Evolutionary conservation across 2,329 filamentous ascomycete species (phyloP), one percentile per base, ranked within the genome.

Genomic region (Geosmithia flava): DNA sequence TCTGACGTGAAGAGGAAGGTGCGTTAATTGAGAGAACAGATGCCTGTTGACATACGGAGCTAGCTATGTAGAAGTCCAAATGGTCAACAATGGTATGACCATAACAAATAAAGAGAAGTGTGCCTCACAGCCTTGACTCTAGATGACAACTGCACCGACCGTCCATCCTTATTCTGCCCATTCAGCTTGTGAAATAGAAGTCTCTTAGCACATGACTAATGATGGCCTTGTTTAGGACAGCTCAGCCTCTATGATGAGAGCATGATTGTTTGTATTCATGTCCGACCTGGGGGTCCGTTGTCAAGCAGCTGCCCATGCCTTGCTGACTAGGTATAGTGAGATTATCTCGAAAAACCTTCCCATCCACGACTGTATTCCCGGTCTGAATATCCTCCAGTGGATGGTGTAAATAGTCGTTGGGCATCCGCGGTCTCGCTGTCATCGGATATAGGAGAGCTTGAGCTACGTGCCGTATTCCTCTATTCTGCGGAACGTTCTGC

Each of bases 401-500:
- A 37, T 16, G 48, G 44, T 10, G 44, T 49, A 20, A 46, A 49
- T 15, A 19, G 46, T 8, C 39, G 39, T n/a, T 47, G 16, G 8
- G 7, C 11, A 40, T 19, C n/a, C 15, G 23, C 15, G 13, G 11
- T 13, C 33, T 45, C 27, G 20, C 30, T 19, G 20, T 30, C 43
- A 6, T 48, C 47, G 8, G 48, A 49, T 17, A 29, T 23, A 20
- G 45, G 20, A 33, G 47, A 42, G 44, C 20, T 49, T 19, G 47
- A 49, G 33, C 43, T 16, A 13, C 40, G 44, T 23, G 33, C 48
- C 19, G 27, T 41, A n/a, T 47, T 37, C 40, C 30, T 60, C 65
- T 68, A 68, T 58, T 68, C 65, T 47, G 58, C 58, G 50, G 59
- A 53, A 47, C 59, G 60, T 48, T 66, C 60, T 8, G 59, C 23